Evolutionary conservation across 2,329 filamentous ascomycete genomes (phyloP), one percentile per base, ranked within the genome.

Genomic region (Neobulgaria alba): DNA sequence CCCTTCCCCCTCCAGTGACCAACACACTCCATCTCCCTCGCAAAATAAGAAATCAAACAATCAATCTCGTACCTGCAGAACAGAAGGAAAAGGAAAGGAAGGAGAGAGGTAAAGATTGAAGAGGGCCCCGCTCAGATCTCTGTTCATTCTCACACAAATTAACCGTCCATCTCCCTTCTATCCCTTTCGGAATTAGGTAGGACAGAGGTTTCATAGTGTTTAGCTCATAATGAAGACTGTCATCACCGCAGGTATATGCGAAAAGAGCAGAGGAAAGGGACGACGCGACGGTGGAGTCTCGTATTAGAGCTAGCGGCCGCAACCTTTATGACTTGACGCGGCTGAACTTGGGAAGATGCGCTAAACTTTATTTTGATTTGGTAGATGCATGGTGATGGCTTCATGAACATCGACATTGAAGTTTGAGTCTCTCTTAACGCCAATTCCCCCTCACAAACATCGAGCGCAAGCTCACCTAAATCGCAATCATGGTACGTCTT

Each of bases 121-220:
- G n/a, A n/a, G n/a, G n/a, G 19, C n/a, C 43, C 56, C 54, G 56
- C 58, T 61, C 51, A 60, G 58, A 61, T 61, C 47, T 61, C 58
- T 61, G 58, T 61, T 61, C 58, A 57, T 46, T 33, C 37, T 47
- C 53, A 60, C 54, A 47, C 58, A 60, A n/a, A n/a, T n/a, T n/a
- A n/a, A n/a, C n/a, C n/a, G n/a, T n/a, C n/a, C n/a, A n/a, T n/a
- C n/a, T n/a, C n/a, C n/a, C 56, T 21, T 52, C 45, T 41, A 45
- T 54, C 57, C 45, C 37, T 55, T 30, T 15, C 14, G 14, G 10
- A 26, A 15, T 19, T 34, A 44, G 21, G 36, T 42, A 31, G 23
- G 23, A 33, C 37, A 42, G 46, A 55, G 42, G 53, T 33, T 58
- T 49, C 48, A 51, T 59, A 30, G 50, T 57, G 50, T 37, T 47